A percentile compares a stretch with the other conserved stretches of the same genome.
Conservation (phyloP, 495 filamentous ascomycete genomes). For the Copromyces sp. region DNA sequence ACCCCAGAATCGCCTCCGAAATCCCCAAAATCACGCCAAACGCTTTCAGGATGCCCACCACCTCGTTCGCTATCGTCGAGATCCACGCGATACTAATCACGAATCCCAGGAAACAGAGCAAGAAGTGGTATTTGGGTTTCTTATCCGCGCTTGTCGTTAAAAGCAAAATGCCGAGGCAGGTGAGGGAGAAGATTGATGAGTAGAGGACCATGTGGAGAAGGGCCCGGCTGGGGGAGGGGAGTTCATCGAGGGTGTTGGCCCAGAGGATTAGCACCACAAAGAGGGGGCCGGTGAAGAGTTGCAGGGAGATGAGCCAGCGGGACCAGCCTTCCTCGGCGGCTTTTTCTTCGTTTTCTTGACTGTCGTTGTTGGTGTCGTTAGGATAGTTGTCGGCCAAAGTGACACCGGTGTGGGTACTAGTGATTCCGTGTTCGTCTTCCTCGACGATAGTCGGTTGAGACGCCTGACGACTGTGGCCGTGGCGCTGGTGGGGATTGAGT, state of each 20-base stretch:
- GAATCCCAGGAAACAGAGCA: constrained; percentile 87
- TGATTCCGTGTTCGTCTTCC: background rate
- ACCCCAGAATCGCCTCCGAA: constrained; percentile 87
- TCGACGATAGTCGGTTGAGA: background rate
- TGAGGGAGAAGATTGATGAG: constrained; percentile 58
- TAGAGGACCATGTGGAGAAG: constrained; percentile 57
- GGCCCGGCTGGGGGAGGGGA: constrained; percentile 22
- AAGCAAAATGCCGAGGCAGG: constrained; percentile 52
- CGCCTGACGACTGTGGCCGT: background rate
- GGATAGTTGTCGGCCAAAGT: background rate
- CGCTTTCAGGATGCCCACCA: constrained; percentile 90
- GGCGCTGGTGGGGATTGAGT: background rate
- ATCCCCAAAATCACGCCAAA: constrained; percentile 88
- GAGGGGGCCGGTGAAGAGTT: constrained; percentile 79
- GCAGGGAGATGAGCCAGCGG: constrained; percentile 76
- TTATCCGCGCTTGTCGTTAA: constrained; percentile 47
- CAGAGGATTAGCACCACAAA: constrained; percentile 71
- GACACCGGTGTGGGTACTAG: background rate
- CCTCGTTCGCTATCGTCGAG: constrained; percentile 88
- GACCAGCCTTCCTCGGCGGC: constrained; percentile 52
- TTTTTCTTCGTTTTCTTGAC: background rate
- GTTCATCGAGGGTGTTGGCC: constrained; percentile 52
- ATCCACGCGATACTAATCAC: constrained; percentile 90
- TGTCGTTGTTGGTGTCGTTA: background rate
- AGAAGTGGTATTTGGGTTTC: constrained; percentile 56